These are phyloP conservation scores for Colletotrichum filicis DNA, from an alignment of 2,329 filamentous ascomycete genomes.

Conservation along the genomic window DNA sequence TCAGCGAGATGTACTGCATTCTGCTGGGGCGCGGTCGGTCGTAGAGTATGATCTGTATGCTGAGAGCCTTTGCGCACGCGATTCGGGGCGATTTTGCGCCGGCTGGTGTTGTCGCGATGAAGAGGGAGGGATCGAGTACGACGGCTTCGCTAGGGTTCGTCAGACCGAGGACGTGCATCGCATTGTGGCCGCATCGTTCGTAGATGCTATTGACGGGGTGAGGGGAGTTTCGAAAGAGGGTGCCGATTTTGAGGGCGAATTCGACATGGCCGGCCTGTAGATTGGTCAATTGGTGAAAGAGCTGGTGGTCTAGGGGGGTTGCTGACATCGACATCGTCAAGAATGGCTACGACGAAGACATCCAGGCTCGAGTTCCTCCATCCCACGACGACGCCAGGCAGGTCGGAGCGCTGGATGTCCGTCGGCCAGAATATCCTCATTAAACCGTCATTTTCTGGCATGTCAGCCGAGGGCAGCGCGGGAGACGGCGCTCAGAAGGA, in stretches of 20 bases:
- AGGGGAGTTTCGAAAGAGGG: constrained; percentile 83
- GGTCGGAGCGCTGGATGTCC: constrained; percentile 78
- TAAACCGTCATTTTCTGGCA: constrained; percentile 84
- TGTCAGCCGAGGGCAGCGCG: constrained; percentile 57
- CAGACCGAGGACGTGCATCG: constrained; percentile 87
- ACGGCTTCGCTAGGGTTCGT: constrained; percentile 72
- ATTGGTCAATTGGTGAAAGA: constrained; percentile 40
- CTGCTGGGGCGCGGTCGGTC: constrained; percentile 84
- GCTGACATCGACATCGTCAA: constrained; percentile 90
- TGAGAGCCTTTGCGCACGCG: constrained; percentile 76
- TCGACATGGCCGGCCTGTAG: constrained; percentile 81
- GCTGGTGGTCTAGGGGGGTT: background rate
- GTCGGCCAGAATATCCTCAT: constrained; percentile 99
- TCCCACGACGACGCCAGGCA: constrained; percentile 88
- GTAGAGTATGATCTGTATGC: constrained; percentile 89
- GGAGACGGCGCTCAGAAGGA: constrained; percentile 77
- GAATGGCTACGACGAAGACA: constrained; percentile 87
- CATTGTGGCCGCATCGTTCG: constrained; percentile 83
- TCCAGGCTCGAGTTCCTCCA: constrained; percentile 95
- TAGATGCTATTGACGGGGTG: constrained; percentile 85
- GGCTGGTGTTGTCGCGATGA: constrained; percentile 68
- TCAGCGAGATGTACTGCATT: constrained; percentile 97
- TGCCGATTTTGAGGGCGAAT: constrained; percentile 84
- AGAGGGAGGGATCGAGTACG: constrained; percentile 75
- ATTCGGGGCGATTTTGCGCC: constrained; percentile 73